Percentiles rank a stretch among this genome's conserved stretches.
Evolutionary conservation across 2,329 filamentous ascomycete genomes (phyloP).

Genomic region (Ophiostoma himal-ulmi): DNA sequence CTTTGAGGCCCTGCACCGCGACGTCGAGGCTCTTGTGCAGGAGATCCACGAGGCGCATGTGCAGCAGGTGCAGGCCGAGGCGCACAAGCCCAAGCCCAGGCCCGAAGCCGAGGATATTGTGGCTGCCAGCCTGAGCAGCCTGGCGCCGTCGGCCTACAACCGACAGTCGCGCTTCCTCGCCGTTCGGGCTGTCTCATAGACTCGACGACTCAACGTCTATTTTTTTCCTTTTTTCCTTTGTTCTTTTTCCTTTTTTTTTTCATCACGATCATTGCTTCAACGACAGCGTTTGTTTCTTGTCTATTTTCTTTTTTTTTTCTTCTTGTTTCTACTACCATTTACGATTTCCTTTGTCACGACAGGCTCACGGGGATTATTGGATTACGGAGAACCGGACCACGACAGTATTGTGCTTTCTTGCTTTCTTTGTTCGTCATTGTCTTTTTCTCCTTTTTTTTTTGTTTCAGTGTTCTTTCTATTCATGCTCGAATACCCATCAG

Average conservation of each 20-base stretch:
- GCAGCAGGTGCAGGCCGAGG: conserved; percentile 22
- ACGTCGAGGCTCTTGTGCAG: conserved; percentile 49
- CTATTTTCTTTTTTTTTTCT: not conserved
- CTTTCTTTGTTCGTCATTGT: not conserved
- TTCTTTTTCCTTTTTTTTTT: not conserved
- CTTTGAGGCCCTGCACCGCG: conserved; percentile 42
- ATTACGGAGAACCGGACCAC: conserved; percentile 7
- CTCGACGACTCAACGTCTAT: not conserved
- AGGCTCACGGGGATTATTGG: not conserved
- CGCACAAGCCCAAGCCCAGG: conserved; percentile 7
- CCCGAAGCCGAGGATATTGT: conserved; percentile 13
- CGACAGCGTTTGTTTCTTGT: conserved; percentile 1
- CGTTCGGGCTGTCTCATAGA: not conserved
- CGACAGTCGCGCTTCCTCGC: not conserved
- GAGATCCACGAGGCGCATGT: conserved; percentile 47
- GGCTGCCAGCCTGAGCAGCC: conserved; percentile 12
- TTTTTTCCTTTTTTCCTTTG: not conserved
- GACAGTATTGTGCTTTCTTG: not conserved
- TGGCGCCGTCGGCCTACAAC: not conserved
- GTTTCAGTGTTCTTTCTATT: not conserved
- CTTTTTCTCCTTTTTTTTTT: not conserved
- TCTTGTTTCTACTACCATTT: not conserved
- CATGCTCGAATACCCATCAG: conserved; percentile 6
- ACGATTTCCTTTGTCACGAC: not conserved
- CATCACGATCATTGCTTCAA: not conserved